phyloP scores from a whole-genome alignment of 768 basidiomycete genomes.

The Pleurotus platypus region DNA sequence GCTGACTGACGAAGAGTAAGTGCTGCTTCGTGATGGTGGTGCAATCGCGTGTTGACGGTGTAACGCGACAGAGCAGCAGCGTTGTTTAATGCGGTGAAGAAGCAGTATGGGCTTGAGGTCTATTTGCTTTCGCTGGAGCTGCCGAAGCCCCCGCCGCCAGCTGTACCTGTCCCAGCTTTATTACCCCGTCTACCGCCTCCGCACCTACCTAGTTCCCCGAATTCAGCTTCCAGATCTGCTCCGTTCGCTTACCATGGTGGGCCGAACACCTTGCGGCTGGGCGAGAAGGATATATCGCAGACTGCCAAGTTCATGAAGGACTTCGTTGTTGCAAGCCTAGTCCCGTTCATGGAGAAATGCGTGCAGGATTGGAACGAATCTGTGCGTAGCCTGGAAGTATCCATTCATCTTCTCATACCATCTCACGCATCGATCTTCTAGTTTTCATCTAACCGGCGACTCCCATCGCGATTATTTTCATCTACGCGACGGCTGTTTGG shows the following conservation, averaged over 20 bases:
- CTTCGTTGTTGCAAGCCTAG: slow-evolving; percentile 81
- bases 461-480: slow-evolving; percentile 84
- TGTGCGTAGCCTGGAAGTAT: slow-evolving; percentile 30
- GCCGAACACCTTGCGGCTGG: slow-evolving; percentile 49
- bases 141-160: slow-evolving; percentile 59
- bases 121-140: slow-evolving; percentile 65
- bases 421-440: slow-evolving; percentile 20
- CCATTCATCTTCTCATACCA: background rate
- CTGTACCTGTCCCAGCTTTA: slow-evolving; percentile 62
- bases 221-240: slow-evolving; percentile 21
- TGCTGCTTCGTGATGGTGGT: slow-evolving; percentile 15
- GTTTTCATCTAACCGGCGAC: slow-evolving; percentile 70
- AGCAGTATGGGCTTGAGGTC: slow-evolving; percentile 77
- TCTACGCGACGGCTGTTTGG: slow-evolving; percentile 85
- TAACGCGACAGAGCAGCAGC: slow-evolving; percentile 58
- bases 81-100: slow-evolving; percentile 83
- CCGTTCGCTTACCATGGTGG: slow-evolving; percentile 12
- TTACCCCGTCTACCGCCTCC: slow-evolving; percentile 66
- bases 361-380: slow-evolving; percentile 93
- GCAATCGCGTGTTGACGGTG: slow-evolving; percentile 1
- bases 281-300: slow-evolving; percentile 70
- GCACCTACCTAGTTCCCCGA: slow-evolving; percentile 30
- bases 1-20: slow-evolving; percentile 78
- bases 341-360: slow-evolving; percentile 97
- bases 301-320: slow-evolving; percentile 80